Base-by-base conservation (phyloP, 257 asterid genomes). In the Solanum rostratum region DNA sequence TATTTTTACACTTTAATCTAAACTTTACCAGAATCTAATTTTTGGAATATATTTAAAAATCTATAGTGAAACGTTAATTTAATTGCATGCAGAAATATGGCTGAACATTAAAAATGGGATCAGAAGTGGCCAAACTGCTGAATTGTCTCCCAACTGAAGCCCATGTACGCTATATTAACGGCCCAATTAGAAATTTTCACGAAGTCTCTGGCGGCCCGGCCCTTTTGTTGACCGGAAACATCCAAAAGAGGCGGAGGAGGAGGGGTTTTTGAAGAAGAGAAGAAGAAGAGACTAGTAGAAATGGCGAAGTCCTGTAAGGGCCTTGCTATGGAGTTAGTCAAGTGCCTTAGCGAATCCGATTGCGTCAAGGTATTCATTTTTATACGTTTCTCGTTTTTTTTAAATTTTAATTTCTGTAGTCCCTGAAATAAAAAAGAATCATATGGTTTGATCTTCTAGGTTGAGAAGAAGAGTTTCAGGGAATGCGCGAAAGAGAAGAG, bases 241-340 rank as follows among this genome's bases (percentile, higher is more conserved):
- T 46, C 76, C 79, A 18, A 78, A 76, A 50, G 19, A 49, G 19
- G 19, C 30, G 52, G 81, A 27, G 24, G 19, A 12, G 53, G 2
- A 20, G 37, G 60, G 13, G 7, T 41, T 24, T 22, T 80, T 73
- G 55, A 63, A 9, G 65, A 63, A 49, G 69, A 9, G 65, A 63
- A 49, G 69, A 24, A 76, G 80, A 65, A 55, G 68, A 39, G 69
- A 30, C 29, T 29, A 55, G 9, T 86, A 53, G 81, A 86, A 86
- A 96, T 96, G 99, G 87, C 98, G 85, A 96, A 96, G 87, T 96
- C 97, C 71, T 96, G 98, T 89, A 95, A 96, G 85, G 98, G 99
- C 84, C 94, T 95, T 78, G 99, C 99, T 46, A 79, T 24, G 88
- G 98, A 96, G 73, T 93, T 96, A 85, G 97, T 93, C 87, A 96